Base-by-base conservation (phyloP, 495 filamentous ascomycete genomes). In the Daldinia grandis region DNA sequence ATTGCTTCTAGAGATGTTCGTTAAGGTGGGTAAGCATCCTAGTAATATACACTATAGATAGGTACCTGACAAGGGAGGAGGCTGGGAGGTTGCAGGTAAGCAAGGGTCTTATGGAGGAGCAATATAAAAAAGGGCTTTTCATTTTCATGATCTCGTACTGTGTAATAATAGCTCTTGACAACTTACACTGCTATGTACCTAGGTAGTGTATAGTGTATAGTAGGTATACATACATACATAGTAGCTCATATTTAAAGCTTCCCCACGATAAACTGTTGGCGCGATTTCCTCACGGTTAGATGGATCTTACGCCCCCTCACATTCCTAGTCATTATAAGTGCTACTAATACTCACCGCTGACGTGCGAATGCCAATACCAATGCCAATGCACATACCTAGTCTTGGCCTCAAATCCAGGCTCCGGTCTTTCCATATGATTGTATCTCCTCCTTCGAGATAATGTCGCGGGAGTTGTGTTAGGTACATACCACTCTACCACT, bases 231-330 rank as follows among this genome's bases (percentile, higher is more conserved):
- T n/a, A n/a, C n/a, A n/a, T 35, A 35, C 0, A 0, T 35, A 35
- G 31, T 40, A n/a, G 38, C n/a, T 40, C 38, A 17, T 40, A 40
- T 40, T 17, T 40, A 40, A 40, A 40, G 38, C n/a, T 47, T 47
- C 42, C 42, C 42, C 42, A 47, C 42, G 42, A 47, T 47, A 47
- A 9, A 21, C 19, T 47, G 17, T 47, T 47, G 42, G 42, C 19
- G 42, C 42, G 2, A 44, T 44, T 44, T 19, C 17, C 40, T 44
- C 40, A 44, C 40, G 42, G 42, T 24, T 47, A 47, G 42, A 47
- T 47, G 42, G 42, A 47, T 47, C 42, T 47, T 24, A 47, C 42
- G 9, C 42, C 42, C 42, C 42, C 42, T 47, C 42, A 24, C 42
- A 47, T 47, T 47, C 42, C 42, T 47, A 47, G 42, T 47, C 8